Evolutionary conservation across 192 early-diverging fungal genomes (phyloP).

Genomic region (Physocladia obscura): DNA sequence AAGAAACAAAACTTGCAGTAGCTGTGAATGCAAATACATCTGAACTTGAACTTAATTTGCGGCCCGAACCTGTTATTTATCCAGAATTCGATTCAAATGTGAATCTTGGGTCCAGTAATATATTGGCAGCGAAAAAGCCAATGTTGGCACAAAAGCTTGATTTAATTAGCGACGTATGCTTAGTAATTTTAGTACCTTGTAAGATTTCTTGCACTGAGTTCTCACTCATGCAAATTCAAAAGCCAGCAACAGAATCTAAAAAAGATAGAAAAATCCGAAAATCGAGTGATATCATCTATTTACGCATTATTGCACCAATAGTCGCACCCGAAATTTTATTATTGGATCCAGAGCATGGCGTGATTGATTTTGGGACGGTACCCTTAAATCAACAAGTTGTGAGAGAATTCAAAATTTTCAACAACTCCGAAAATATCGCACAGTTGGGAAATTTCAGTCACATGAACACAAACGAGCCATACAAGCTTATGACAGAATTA

Average conservation of each 20-base stretch:
- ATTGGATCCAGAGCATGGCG: background rate
- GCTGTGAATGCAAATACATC: background rate
- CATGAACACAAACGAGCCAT: slow-evolving; percentile 1
- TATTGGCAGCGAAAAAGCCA: too few relatives aligned
- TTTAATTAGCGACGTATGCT: slow-evolving; percentile 19
- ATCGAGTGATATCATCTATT: slow-evolving; percentile 3
- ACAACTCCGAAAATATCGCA: background rate
- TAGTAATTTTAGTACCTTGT: slow-evolving; percentile 26
- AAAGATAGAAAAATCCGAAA: background rate
- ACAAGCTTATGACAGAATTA: slow-evolving; percentile 1
- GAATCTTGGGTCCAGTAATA: too few relatives aligned
- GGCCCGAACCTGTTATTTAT: slow-evolving; percentile 9
- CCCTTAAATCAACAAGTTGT: background rate
- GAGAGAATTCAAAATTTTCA: slow-evolving; percentile 18
- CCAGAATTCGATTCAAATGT: background rate
- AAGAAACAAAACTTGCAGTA: background rate
- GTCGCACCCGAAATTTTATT: slow-evolving; percentile 20
- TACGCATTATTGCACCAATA: slow-evolving; percentile 18
- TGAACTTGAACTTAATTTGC: background rate
- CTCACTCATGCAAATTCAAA: background rate
- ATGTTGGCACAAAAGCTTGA: too few relatives aligned
- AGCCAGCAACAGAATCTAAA: background rate
- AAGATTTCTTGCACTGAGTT: background rate
- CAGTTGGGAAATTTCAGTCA: background rate
- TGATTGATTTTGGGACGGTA: slow-evolving; percentile 20